These are phyloP conservation scores for Cutaneotrichosporon spelunceum DNA, from an alignment of 1,284 basidiomycete genomes.

Conservation along the genomic window DNA sequence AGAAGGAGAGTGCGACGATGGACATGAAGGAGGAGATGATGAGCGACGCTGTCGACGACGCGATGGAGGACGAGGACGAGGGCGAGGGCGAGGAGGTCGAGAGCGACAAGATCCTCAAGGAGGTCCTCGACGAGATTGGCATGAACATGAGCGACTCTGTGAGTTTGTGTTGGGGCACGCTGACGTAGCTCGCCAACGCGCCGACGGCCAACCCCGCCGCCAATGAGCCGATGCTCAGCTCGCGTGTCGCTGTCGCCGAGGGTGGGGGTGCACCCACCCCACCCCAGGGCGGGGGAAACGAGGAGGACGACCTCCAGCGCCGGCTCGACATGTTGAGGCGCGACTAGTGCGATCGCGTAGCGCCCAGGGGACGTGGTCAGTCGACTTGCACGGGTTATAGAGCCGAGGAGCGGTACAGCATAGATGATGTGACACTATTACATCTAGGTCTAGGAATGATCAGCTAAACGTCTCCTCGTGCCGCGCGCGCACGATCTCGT, in stretches of 20 bases:
- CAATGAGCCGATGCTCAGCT: constrained; percentile 62
- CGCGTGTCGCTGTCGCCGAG: constrained; percentile 70
- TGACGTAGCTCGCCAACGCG: constrained; percentile 66
- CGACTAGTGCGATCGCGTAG: constrained; percentile 30
- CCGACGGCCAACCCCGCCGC: constrained; percentile 66
- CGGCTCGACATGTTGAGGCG: constrained; percentile 73
- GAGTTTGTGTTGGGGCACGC: constrained; percentile 27
- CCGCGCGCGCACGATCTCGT: constrained; percentile 43
- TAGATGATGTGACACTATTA: not conserved
- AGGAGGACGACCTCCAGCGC: constrained; percentile 85
- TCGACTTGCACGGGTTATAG: too few species aligned
- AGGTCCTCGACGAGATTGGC: constrained; percentile 97
- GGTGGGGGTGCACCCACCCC: constrained; percentile 38
- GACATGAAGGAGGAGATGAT: constrained; percentile 99
- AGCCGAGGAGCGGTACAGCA: not conserved
- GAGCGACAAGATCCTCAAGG: constrained; percentile 89
- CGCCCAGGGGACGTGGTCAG: too few species aligned
- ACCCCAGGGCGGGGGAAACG: constrained; percentile 57
- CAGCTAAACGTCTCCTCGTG: constrained; percentile 1
- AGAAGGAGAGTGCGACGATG: constrained; percentile 95
- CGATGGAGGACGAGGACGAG: constrained; percentile 89
- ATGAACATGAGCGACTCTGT: constrained; percentile 89
- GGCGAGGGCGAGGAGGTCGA: constrained; percentile 88
- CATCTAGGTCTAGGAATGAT: constrained; percentile 3
- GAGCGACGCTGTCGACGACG: constrained; percentile 96